Conservation (phyloP, 2,329 filamentous ascomycete genomes). For the Helminthosporium solani region DNA sequence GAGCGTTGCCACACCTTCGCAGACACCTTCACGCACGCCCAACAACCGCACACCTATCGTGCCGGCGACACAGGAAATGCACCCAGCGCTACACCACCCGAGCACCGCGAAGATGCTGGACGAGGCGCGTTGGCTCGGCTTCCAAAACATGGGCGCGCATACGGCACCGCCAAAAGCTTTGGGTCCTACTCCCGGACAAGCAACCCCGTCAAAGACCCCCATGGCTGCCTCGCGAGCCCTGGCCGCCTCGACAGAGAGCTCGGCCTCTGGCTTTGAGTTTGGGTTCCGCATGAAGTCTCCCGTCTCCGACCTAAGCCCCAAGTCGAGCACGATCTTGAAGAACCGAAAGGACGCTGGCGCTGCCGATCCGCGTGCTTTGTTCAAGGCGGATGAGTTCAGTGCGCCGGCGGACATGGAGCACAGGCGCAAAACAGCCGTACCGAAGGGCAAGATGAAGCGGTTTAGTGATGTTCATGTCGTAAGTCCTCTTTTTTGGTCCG, state of each 20-base stretch:
- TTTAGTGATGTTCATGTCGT: conserved; percentile 81
- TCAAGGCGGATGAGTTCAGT: conserved; percentile 35
- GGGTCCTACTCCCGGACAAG: conserved; percentile 50
- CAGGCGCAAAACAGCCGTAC: conserved; percentile 72
- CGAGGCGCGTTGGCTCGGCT: conserved; percentile 78
- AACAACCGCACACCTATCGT: conserved; percentile 65
- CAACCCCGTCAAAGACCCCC: conserved; percentile 63
- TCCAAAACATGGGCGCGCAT: conserved; percentile 64
- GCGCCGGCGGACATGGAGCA: conserved; percentile 44
- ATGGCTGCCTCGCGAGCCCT: conserved; percentile 18
- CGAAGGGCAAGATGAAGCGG: conserved; percentile 74
- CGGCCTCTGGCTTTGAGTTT: conserved; percentile 56
- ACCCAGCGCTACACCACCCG: conserved; percentile 77
- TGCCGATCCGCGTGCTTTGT: conserved; percentile 42
- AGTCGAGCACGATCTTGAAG: conserved; percentile 59
- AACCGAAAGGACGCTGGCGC: conserved; percentile 65
- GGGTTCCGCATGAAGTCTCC: conserved; percentile 63
- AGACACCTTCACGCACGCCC: conserved; percentile 49
- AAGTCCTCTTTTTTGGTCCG: not conserved
- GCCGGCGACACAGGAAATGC: conserved; percentile 80
- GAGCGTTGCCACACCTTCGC: conserved; percentile 9
- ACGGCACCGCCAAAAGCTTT: conserved; percentile 48
- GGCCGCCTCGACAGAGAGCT: conserved; percentile 11
- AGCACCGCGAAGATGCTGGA: conserved; percentile 75
- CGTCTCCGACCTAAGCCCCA: conserved; percentile 59